These are phyloP conservation scores for Kluyveromyces lactis DNA, from an alignment of 805 yeast species.

Conservation along the genomic window DNA sequence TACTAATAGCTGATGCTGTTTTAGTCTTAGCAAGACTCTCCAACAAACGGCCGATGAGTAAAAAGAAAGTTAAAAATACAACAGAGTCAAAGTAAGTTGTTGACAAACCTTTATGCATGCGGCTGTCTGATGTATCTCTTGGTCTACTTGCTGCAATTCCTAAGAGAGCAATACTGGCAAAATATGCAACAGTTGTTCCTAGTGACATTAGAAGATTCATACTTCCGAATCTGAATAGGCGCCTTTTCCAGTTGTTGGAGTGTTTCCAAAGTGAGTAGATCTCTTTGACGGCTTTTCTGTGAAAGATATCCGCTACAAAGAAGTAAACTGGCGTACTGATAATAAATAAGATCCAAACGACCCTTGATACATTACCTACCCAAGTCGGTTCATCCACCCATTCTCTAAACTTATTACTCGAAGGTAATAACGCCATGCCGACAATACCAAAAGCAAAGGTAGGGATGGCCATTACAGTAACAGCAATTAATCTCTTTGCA, in stretches of 20 bases:
- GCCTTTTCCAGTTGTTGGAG: slow-evolving; percentile 44
- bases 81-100: slow-evolving; percentile 76
- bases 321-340: slow-evolving; percentile 68
- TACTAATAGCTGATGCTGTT: slow-evolving; percentile 56
- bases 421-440: slow-evolving; percentile 54
- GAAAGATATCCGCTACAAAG: slow-evolving; percentile 67
- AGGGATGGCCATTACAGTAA: slow-evolving; percentile 52
- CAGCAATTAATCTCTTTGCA: slow-evolving; percentile 37
- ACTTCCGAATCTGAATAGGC: slow-evolving; percentile 65
- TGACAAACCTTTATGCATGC: slow-evolving; percentile 25
- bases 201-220: slow-evolving; percentile 67
- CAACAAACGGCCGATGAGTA: slow-evolving; percentile 60
- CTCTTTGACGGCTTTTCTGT: slow-evolving; percentile 56
- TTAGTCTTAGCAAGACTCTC: slow-evolving; percentile 60
- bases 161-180: slow-evolving; percentile 55
- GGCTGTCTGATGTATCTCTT: slow-evolving; percentile 29
- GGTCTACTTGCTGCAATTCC: slow-evolving; percentile 27
- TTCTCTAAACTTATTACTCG: slow-evolving; percentile 32
- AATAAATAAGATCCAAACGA: slow-evolving; percentile 56
- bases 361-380: slow-evolving; percentile 53
- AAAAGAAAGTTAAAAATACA: slow-evolving; percentile 63
- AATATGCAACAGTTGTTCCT: slow-evolving; percentile 67
- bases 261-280: slow-evolving; percentile 47
- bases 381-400: slow-evolving; percentile 58
- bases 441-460: slow-evolving; percentile 62